These are phyloP conservation scores for Melampsora americana DNA, from an alignment of 1,284 basidiomycete species.

Conservation along the genomic window DNA sequence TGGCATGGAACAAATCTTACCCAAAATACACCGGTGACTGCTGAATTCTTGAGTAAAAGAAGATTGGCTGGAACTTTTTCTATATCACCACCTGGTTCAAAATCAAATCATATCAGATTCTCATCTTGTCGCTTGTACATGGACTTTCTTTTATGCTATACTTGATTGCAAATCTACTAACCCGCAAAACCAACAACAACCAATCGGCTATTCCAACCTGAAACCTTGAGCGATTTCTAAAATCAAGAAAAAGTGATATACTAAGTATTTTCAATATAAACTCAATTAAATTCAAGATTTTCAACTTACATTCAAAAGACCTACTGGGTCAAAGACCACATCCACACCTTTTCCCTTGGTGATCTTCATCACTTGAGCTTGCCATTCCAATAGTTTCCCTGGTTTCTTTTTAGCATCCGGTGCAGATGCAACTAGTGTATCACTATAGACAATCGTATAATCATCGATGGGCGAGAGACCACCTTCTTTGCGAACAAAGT, in stretches of 20 bases:
- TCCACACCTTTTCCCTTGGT: constrained; percentile 76
- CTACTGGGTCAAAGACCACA: constrained; percentile 79
- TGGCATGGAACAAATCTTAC: background rate
- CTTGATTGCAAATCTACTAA: background rate
- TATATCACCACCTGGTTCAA: constrained; percentile 27
- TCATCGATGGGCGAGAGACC: constrained; percentile 56
- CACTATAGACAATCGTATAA: constrained; percentile 50
- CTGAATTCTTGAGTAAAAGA: constrained; percentile 18
- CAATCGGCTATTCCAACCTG: constrained; percentile 87
- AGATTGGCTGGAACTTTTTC: constrained; percentile 40
- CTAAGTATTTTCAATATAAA: too few relatives aligned
- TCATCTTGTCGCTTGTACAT: too few relatives aligned
- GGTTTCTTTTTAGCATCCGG: constrained; percentile 47
- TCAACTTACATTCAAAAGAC: constrained; percentile 59
- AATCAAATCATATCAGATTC: background rate
- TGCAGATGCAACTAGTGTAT: constrained; percentile 49
- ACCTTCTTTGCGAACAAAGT: constrained; percentile 55
- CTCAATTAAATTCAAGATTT: background rate
- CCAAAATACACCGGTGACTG: constrained; percentile 35
- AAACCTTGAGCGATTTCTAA: constrained; percentile 69
- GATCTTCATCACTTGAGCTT: constrained; percentile 61
- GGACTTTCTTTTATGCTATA: too few relatives aligned
- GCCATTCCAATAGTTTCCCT: constrained; percentile 49
- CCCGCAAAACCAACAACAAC: constrained; percentile 80
- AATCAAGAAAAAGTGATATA: background rate